These are phyloP conservation scores for Amanita phalloides DNA, from an alignment of 768 basidiomycete species.

Conservation along the genomic window DNA sequence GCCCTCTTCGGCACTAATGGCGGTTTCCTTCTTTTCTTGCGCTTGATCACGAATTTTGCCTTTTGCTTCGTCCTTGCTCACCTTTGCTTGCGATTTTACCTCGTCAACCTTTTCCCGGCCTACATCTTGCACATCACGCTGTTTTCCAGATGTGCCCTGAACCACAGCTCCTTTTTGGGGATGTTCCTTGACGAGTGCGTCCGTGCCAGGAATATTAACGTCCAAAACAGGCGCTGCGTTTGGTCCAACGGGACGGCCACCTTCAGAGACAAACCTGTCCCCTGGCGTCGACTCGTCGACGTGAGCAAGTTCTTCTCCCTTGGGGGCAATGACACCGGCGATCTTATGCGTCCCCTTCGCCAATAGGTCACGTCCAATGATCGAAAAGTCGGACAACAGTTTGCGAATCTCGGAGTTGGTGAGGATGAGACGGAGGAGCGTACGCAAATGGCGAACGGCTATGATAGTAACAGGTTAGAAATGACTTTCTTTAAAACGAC, in stretches of 20 bases:
- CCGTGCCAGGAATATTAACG: slow-evolving; percentile 21
- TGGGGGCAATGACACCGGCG: slow-evolving; percentile 59
- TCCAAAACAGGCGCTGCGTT: slow-evolving; percentile 25
- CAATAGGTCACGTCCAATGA: slow-evolving; percentile 78
- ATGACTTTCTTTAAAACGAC: neutral
- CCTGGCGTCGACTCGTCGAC: slow-evolving; percentile 63
- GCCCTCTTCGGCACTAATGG: slow-evolving; percentile 8
- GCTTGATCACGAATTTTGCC: slow-evolving; percentile 4
- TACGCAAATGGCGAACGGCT: slow-evolving; percentile 83
- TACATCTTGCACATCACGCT: slow-evolving; percentile 16
- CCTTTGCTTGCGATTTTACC: neutral
- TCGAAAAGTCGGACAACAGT: slow-evolving; percentile 66
- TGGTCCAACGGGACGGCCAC: slow-evolving; percentile 19
- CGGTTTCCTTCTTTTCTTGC: slow-evolving; percentile 2
- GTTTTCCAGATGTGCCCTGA: slow-evolving; percentile 21
- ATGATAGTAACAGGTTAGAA: neutral
- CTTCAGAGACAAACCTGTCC: slow-evolving; percentile 52
- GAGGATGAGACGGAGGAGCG: slow-evolving; percentile 73
- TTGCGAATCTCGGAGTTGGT: slow-evolving; percentile 94
- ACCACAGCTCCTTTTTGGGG: slow-evolving; percentile 34
- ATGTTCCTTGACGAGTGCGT: slow-evolving; percentile 26
- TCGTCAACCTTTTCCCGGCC: neutral
- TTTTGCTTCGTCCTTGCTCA: neutral
- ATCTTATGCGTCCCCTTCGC: slow-evolving; percentile 63
- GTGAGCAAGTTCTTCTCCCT: slow-evolving; percentile 43